Conservation (phyloP, 257 asterid genomes). For the Penstemon eatonii region DNA sequence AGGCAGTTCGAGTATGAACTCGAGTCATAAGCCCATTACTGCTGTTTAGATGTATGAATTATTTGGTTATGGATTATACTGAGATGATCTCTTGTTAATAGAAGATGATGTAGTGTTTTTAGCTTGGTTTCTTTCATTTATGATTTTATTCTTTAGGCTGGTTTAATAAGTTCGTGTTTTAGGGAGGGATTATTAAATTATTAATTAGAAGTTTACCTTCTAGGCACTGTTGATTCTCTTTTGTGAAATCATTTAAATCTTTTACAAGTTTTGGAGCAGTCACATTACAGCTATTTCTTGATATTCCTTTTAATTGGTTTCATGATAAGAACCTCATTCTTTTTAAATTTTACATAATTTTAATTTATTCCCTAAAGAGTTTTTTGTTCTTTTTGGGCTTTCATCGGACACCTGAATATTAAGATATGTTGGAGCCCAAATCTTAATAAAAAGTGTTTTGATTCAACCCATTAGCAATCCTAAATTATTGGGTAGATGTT, state of each 20-base stretch:
- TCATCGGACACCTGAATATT: too few relatives aligned
- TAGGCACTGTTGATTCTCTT: constrained; percentile 28
- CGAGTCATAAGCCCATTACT: constrained; percentile 78
- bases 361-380: too few relatives aligned
- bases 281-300: not conserved
- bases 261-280: constrained; percentile 7
- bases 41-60: constrained; percentile 43
- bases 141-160: constrained; percentile 34
- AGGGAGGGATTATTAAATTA: constrained; percentile 32
- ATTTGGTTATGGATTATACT: constrained; percentile 24
- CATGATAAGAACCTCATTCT: too few relatives aligned
- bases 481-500: too few relatives aligned
- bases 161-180: constrained; percentile 42
- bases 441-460: too few relatives aligned
- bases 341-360: too few relatives aligned
- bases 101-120: constrained; percentile 39
- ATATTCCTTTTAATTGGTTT: too few relatives aligned
- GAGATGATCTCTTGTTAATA: constrained; percentile 39
- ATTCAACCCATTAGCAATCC: too few relatives aligned
- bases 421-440: too few relatives aligned
- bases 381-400: too few relatives aligned
- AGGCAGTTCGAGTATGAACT: constrained; percentile 55
- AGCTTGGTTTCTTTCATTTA: constrained; percentile 27
- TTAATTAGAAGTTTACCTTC: constrained; percentile 27
- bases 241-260: constrained; percentile 34